phyloP scores from a whole-genome alignment of 176 grass and related monocot genomes.

The Puya raimondii region DNA sequence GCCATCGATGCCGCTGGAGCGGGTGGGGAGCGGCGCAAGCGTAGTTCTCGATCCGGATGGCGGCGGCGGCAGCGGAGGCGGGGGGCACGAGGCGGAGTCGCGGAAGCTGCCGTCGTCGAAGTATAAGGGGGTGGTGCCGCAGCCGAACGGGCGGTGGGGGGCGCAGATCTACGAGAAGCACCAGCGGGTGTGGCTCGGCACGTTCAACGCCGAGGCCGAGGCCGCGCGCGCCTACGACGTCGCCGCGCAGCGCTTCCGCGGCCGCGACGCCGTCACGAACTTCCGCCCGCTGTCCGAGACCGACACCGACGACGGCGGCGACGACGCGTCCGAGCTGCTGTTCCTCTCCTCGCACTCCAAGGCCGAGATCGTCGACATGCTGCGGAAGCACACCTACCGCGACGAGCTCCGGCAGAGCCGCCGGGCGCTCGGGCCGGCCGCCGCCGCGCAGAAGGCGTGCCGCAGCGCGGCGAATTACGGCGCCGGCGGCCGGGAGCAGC shows the following conservation, averaged over 20 bases:
- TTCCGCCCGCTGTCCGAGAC: constrained; percentile 57
- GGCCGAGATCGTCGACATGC: constrained; percentile 87
- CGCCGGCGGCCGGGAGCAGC: constrained; percentile 40
- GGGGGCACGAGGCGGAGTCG: constrained; percentile 11
- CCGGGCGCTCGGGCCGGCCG: constrained; percentile 20
- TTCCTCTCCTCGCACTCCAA: constrained; percentile 66
- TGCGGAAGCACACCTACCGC: constrained; percentile 84
- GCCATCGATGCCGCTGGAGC: neutral
- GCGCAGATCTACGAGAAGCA: constrained; percentile 98
- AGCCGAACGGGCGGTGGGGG: constrained; percentile 97
- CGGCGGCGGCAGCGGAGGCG: neutral
- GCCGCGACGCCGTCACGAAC: constrained; percentile 88
- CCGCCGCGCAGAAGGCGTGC: neutral
- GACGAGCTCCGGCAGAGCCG: constrained; percentile 73
- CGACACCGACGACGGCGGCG: constrained; percentile 4
- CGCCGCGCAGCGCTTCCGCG: constrained; percentile 83
- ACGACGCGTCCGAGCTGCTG: constrained; percentile 33
- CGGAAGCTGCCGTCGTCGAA: constrained; percentile 60
- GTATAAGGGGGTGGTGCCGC: constrained; percentile 95
- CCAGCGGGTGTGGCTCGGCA: constrained; percentile 98
- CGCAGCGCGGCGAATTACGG: neutral
- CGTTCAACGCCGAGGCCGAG: constrained; percentile 61
- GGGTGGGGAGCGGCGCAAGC: constrained; percentile 9
- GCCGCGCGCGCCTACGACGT: constrained; percentile 82
- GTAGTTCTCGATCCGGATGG: constrained; percentile 5